Percentiles rank a stretch among this genome's conserved stretches.
These are phyloP conservation scores for Hemisphaericaspora subhashii DNA, from an alignment of 1,139 yeast species.

Conservation along the genomic window DNA sequence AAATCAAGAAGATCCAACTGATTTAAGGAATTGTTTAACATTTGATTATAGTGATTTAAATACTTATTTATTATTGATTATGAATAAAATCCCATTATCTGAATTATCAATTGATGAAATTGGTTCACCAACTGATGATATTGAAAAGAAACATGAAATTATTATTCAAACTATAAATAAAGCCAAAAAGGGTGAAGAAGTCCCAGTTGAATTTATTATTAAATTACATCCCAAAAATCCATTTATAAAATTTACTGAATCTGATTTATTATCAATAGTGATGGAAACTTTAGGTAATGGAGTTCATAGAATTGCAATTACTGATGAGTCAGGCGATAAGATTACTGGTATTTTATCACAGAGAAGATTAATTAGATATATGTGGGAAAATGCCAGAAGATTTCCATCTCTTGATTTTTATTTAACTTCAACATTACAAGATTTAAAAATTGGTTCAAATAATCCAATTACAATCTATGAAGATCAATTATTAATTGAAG, in stretches of 20 bases:
- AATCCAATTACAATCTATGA: slow-evolving; percentile 79
- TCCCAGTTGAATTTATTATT: slow-evolving; percentile 78
- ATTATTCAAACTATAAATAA: slow-evolving; percentile 36
- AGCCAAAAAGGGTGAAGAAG: slow-evolving; percentile 67
- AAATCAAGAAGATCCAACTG: slow-evolving; percentile 24
- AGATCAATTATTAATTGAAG: slow-evolving; percentile 84
- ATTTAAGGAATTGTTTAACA: slow-evolving; percentile 61
- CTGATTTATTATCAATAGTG: slow-evolving; percentile 67
- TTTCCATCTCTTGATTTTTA: slow-evolving; percentile 78
- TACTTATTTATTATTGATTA: slow-evolving; percentile 72
- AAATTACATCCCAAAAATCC: slow-evolving; percentile 85
- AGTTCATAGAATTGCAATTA: slow-evolving; percentile 87
- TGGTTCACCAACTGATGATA: slow-evolving; percentile 16
- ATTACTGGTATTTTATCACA: slow-evolving; percentile 85
- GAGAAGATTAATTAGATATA: slow-evolving; percentile 74
- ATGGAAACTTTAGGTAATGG: slow-evolving; percentile 88
- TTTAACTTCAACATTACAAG: slow-evolving; percentile 64
- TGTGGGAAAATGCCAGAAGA: slow-evolving; percentile 90
- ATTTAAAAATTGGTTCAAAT: slow-evolving; percentile 67
- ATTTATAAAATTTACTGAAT: slow-evolving; percentile 69
- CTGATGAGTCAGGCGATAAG: slow-evolving; percentile 42
- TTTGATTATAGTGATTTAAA: slow-evolving; percentile 92
- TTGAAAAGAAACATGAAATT: slow-evolving; percentile 26
- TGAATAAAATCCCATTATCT: slow-evolving; percentile 57
- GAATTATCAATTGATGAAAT: slow-evolving; percentile 35